These are phyloP conservation scores for Candida tetrigidarum DNA, from an alignment of 1,139 yeast genomes.

Conservation along the genomic window DNA sequence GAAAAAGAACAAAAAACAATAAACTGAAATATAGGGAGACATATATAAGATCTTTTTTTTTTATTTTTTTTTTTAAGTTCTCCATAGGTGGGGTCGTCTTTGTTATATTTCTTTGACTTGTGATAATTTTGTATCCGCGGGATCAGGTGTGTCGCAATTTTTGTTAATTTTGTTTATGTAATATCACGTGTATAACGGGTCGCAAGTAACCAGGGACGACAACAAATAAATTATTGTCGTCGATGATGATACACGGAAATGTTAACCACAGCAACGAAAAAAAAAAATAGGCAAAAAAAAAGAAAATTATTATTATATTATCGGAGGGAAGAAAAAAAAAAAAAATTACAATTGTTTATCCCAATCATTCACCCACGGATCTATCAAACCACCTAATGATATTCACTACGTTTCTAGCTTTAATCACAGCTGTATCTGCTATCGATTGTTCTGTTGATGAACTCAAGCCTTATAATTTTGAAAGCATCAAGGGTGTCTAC, in stretches of 20 bases:
- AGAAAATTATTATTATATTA: not conserved
- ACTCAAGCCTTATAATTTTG: constrained; percentile 46
- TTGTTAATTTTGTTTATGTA: not conserved
- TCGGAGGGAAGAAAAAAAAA: not conserved
- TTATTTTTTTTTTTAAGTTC: too few species aligned
- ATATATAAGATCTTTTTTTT: constrained; percentile 1
- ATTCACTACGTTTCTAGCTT: constrained; percentile 8
- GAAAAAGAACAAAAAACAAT: not conserved
- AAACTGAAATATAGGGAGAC: not conserved
- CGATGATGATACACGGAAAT: too few species aligned
- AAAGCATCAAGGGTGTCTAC: constrained; percentile 53
- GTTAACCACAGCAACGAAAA: too few species aligned
- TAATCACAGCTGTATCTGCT: constrained; percentile 22
- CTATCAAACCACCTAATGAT: constrained; percentile 1
- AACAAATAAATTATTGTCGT: too few species aligned
- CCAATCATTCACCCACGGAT: not conserved
- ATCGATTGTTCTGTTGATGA: constrained; percentile 51
- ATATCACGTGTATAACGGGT: not conserved
- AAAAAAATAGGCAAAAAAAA: not conserved
- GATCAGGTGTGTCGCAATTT: not conserved
- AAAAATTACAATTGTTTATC: not conserved
- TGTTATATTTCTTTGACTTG: not conserved
- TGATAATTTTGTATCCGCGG: constrained; percentile 7
- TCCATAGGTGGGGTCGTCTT: constrained; percentile 5
- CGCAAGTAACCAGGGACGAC: too few species aligned